A percentile compares a stretch with the other conserved stretches of the same genome.
phyloP scores from a whole-genome alignment of 495 filamentous ascomycete genomes.

The Lasiosphaeria ovina region DNA sequence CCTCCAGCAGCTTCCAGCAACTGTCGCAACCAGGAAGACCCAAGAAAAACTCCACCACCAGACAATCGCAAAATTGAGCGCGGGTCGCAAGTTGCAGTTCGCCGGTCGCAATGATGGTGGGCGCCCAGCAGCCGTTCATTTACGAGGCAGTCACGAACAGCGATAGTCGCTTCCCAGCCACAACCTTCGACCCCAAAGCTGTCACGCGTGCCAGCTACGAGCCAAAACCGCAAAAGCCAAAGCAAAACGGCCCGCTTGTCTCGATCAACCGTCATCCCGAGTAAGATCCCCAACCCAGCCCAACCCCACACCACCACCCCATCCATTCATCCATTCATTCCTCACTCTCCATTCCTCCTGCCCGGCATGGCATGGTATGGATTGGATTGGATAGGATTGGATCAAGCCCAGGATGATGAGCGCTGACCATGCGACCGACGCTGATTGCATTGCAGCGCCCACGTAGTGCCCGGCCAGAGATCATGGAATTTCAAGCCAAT shows the following conservation, averaged over 20 bases:
- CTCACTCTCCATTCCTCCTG: too few species aligned
- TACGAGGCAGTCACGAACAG: slow-evolving; percentile 56
- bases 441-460: slow-evolving; percentile 17
- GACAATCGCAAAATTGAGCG: neutral
- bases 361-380: too few species aligned
- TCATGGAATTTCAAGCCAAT: slow-evolving; percentile 52
- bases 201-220: slow-evolving; percentile 70
- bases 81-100: neutral
- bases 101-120: slow-evolving; percentile 48
- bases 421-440: neutral
- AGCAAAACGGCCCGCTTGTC: slow-evolving; percentile 70
- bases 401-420: neutral
- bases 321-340: slow-evolving; percentile 2
- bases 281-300: slow-evolving; percentile 40
- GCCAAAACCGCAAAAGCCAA: slow-evolving; percentile 60
- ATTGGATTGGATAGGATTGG: too few species aligned
- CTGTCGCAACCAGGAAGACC: neutral
- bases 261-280: slow-evolving; percentile 80
- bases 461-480: slow-evolving; percentile 25
- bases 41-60: neutral
- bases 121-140: slow-evolving; percentile 67
- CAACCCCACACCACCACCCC: slow-evolving; percentile 5
- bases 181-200: slow-evolving; percentile 76
- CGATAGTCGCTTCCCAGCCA: slow-evolving; percentile 50
- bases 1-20: neutral